Conservation (phyloP, 2,329 filamentous ascomycete species). For the Calonectria hongkongensis region DNA sequence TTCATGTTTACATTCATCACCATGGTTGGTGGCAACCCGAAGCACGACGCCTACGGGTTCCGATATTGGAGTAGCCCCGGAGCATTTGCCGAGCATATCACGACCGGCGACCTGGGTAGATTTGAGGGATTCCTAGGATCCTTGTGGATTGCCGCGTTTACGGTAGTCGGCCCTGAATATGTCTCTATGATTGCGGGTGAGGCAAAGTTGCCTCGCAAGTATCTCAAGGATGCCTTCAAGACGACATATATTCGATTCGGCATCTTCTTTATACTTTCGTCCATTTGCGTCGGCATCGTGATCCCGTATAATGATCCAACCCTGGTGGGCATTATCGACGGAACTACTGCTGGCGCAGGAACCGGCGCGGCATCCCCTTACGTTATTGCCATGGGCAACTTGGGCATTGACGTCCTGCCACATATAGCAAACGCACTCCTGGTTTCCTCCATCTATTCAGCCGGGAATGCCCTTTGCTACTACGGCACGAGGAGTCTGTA, state of each 20-base stretch:
- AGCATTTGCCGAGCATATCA: conserved; percentile 1
- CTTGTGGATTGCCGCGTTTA: conserved; percentile 11
- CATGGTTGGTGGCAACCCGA: conserved; percentile 22
- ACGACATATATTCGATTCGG: conserved; percentile 2
- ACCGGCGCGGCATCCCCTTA: conserved; percentile 75
- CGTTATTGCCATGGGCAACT: conserved; percentile 74
- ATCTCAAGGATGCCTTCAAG: conserved; percentile 15
- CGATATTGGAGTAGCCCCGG: conserved; percentile 3
- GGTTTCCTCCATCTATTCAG: conserved; percentile 61
- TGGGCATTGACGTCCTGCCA: conserved; percentile 70
- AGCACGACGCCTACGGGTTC: conserved; percentile 13
- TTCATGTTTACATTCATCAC: conserved; percentile 27
- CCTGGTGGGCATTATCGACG: not conserved
- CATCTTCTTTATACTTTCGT: not conserved
- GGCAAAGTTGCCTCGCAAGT: not conserved
- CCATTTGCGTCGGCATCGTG: not conserved
- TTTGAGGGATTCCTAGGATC: conserved; percentile 17
- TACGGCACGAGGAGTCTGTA: conserved; percentile 1
- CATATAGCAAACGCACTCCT: conserved; percentile 72
- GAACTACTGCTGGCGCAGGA: conserved; percentile 24
- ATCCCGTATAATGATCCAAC: conserved; percentile 8
- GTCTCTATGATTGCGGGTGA: conserved; percentile 18
- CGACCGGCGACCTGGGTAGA: not conserved
- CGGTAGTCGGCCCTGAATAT: conserved; percentile 15
- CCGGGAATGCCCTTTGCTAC: conserved; percentile 64